Percentiles rank a stretch among this genome's conserved stretches.
Evolutionary conservation across 1,139 yeast species (phyloP).

Genomic region (Candida albicans): DNA sequence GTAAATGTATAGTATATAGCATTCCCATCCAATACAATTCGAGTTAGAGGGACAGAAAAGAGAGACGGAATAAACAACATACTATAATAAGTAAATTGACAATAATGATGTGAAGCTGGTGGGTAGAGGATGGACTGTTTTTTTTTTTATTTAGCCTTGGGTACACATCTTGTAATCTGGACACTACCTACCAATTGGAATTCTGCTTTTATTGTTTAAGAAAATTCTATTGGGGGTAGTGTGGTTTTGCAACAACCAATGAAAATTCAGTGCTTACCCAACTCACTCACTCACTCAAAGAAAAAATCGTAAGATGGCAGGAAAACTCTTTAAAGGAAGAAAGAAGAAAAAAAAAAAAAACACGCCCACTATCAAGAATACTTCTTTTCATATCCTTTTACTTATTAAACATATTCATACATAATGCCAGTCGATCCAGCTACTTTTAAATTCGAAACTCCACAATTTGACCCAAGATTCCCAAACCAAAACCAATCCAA

Average conservation of each 20-base stretch:
- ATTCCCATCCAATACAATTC: background rate
- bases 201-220: too few relatives aligned
- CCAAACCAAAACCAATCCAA: slow-evolving; percentile 97
- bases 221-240: background rate
- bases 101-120: too few relatives aligned
- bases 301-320: slow-evolving; percentile 6
- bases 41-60: background rate
- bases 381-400: too few relatives aligned
- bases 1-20: background rate
- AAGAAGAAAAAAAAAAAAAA: background rate
- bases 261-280: background rate
- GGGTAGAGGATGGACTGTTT: too few relatives aligned
- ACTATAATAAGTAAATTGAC: too few relatives aligned
- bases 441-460: slow-evolving; percentile 65
- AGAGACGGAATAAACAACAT: too few relatives aligned
- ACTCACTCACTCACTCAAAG: background rate
- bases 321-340: background rate
- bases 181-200: too few relatives aligned
- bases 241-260: background rate
- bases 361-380: too few relatives aligned
- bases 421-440: slow-evolving; percentile 48
- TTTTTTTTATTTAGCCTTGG: too few relatives aligned
- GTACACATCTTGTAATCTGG: too few relatives aligned
- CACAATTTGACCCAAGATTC: slow-evolving; percentile 90
- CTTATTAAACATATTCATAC: background rate